Conservation (phyloP, 805 yeast genomes). For the Ogataea neopini region DNA sequence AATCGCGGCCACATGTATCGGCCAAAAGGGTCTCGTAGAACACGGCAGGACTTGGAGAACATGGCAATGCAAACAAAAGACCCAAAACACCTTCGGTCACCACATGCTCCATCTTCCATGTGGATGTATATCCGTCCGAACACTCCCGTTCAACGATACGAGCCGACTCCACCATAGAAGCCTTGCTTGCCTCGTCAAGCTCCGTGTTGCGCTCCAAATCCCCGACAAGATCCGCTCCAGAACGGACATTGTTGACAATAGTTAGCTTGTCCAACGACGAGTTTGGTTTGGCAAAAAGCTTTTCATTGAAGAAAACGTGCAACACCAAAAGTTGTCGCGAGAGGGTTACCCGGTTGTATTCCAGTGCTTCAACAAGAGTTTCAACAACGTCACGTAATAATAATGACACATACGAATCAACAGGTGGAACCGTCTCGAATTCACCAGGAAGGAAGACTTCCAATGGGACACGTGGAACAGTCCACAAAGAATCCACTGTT, state of each 20-base stretch:
- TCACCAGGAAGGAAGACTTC: conserved; percentile 58
- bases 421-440: conserved; percentile 67
- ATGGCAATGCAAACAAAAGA: conserved; percentile 74
- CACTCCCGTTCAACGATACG: conserved; percentile 42
- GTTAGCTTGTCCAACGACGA: conserved; percentile 71
- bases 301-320: conserved; percentile 67
- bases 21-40: conserved; percentile 85
- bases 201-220: conserved; percentile 32
- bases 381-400: conserved; percentile 72
- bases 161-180: conserved; percentile 32
- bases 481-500: conserved; percentile 64
- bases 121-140: conserved; percentile 46
- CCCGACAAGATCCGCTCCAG: conserved; percentile 39
- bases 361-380: conserved; percentile 77
- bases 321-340: conserved; percentile 78
- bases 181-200: conserved; percentile 27
- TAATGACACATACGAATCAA: conserved; percentile 52
- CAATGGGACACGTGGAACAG: conserved; percentile 57
- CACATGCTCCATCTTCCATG: conserved; percentile 90
- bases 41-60: conserved; percentile 62
- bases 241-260: conserved; percentile 38
- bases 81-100: conserved; percentile 81
- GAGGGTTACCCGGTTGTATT: conserved; percentile 86
- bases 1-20: conserved; percentile 82
- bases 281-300: conserved; percentile 70